Evolutionary conservation across 2,329 filamentous ascomycete species (phyloP).

Genomic region (Aspergillus ibericus): DNA sequence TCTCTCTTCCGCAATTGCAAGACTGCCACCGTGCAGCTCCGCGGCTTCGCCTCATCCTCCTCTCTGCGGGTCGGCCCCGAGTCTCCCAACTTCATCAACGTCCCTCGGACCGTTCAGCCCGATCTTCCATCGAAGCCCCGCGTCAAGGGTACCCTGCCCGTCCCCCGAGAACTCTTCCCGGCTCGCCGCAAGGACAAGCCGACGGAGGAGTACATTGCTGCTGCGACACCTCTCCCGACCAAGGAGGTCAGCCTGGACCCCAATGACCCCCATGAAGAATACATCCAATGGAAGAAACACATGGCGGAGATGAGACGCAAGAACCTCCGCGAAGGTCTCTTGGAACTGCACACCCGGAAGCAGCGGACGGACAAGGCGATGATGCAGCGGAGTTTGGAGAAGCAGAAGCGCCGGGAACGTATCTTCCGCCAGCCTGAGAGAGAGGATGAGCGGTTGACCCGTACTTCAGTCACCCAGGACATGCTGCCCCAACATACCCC

Average conservation of each 20-base stretch:
- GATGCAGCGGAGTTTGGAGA: slow-evolving; percentile 45
- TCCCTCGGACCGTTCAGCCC: slow-evolving; percentile 75
- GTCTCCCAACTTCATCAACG: slow-evolving; percentile 81
- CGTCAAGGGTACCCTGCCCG: slow-evolving; percentile 77
- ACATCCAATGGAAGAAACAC: slow-evolving; percentile 65
- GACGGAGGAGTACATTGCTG: slow-evolving; percentile 59
- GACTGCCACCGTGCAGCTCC: slow-evolving; percentile 39
- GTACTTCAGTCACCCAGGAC: slow-evolving; percentile 60
- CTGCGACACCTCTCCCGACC: slow-evolving; percentile 58
- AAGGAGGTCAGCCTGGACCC: slow-evolving; percentile 32
- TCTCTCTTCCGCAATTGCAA: slow-evolving; percentile 39
- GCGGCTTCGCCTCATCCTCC: slow-evolving; percentile 41
- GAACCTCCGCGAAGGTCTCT: slow-evolving; percentile 71
- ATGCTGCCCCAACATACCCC: slow-evolving; percentile 52
- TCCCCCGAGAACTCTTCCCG: slow-evolving; percentile 78
- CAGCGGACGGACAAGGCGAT: slow-evolving; percentile 41
- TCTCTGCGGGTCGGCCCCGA: slow-evolving; percentile 60
- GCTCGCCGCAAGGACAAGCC: slow-evolving; percentile 62
- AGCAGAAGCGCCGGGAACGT: slow-evolving; percentile 52
- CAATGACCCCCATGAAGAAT: slow-evolving; percentile 47
- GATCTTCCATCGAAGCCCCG: slow-evolving; percentile 50
- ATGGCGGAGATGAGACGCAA: slow-evolving; percentile 71
- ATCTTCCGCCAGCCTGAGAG: slow-evolving; percentile 65
- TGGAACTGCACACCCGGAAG: slow-evolving; percentile 69
- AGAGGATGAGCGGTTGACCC: slow-evolving; percentile 75